phyloP scores from a whole-genome alignment of 768 basidiomycete genomes.

The Termitomyces sp. region DNA sequence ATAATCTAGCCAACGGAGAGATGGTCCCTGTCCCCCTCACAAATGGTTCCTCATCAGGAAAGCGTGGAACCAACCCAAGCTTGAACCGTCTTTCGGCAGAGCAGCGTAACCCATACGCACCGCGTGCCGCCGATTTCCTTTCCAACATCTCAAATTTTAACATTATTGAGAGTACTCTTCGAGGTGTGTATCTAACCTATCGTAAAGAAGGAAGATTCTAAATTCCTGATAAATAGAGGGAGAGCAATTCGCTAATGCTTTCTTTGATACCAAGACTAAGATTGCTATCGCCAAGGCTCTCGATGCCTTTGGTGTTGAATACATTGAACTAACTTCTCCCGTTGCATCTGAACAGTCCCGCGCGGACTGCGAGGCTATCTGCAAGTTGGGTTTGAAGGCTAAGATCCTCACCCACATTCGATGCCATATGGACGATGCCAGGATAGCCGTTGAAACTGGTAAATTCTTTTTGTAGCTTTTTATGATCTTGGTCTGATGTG shows the following conservation, averaged over 20 bases:
- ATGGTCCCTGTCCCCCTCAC: conserved; percentile 70
- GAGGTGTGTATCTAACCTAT: conserved; percentile 54
- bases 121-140: conserved; percentile 87
- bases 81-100: conserved; percentile 37
- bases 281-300: conserved; percentile 98
- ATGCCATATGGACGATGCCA: conserved; percentile 99
- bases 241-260: conserved; percentile 98
- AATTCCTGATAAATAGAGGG: conserved; percentile 59
- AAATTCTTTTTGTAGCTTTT: not conserved
- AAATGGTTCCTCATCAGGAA: conserved; percentile 38
- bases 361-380: conserved; percentile 94
- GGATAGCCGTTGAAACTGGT: conserved; percentile 98
- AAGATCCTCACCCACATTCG: conserved; percentile 99
- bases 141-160: conserved; percentile 92
- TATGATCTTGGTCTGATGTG: not conserved
- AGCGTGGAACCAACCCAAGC: conserved; percentile 34
- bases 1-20: conserved; percentile 42
- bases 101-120: conserved; percentile 75
- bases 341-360: conserved; percentile 96
- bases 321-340: conserved; percentile 98
- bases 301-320: conserved; percentile 98
- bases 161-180: conserved; percentile 94
- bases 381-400: conserved; percentile 94
- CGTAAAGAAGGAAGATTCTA: not conserved
- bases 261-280: conserved; percentile 99